Conservation (phyloP, 352 stramenopile species). For the Globisporangium radiosum region DNA sequence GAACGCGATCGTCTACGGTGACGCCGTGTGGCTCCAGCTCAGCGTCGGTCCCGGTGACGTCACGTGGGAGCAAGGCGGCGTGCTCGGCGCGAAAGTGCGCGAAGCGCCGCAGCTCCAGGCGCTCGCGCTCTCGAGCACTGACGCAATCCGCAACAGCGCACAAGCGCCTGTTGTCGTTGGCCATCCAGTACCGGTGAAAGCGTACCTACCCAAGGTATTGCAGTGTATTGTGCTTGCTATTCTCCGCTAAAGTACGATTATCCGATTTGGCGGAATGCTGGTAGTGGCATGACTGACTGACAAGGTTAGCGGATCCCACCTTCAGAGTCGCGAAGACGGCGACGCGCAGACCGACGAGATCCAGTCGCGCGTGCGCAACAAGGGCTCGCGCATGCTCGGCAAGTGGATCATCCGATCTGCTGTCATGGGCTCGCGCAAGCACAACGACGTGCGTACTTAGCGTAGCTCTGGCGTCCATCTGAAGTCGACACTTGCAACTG, state of each 20-base stretch:
- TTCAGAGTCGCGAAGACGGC: slow-evolving; percentile 53
- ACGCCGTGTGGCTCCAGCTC: slow-evolving; percentile 71
- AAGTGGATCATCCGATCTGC: slow-evolving; percentile 77
- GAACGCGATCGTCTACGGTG: slow-evolving; percentile 64
- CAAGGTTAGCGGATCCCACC: too few species aligned
- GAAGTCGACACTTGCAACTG: background rate
- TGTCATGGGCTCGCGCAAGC: slow-evolving; percentile 27
- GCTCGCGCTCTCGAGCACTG: slow-evolving; percentile 38
- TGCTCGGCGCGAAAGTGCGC: slow-evolving; percentile 67
- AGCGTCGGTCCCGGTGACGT: slow-evolving; percentile 56
- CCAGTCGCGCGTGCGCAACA: slow-evolving; percentile 73
- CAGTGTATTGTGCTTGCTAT: background rate
- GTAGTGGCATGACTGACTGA: too few species aligned
- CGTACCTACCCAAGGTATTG: slow-evolving; percentile 63
- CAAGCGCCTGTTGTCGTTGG: slow-evolving; percentile 44
- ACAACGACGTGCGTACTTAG: slow-evolving; percentile 36
- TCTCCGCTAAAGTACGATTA: too few species aligned
- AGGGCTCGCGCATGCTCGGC: slow-evolving; percentile 62
- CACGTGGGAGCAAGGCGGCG: slow-evolving; percentile 67
- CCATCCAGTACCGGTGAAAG: slow-evolving; percentile 48
- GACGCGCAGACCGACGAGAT: slow-evolving; percentile 76
- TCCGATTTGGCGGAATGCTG: too few species aligned
- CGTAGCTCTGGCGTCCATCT: background rate
- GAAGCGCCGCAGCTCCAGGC: slow-evolving; percentile 64
- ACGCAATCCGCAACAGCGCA: slow-evolving; percentile 42